Evolutionary conservation across 352 stramenopile species (phyloP), one percentile per base, ranked within the genome.

Genomic region (Phytophthora syringae): DNA sequence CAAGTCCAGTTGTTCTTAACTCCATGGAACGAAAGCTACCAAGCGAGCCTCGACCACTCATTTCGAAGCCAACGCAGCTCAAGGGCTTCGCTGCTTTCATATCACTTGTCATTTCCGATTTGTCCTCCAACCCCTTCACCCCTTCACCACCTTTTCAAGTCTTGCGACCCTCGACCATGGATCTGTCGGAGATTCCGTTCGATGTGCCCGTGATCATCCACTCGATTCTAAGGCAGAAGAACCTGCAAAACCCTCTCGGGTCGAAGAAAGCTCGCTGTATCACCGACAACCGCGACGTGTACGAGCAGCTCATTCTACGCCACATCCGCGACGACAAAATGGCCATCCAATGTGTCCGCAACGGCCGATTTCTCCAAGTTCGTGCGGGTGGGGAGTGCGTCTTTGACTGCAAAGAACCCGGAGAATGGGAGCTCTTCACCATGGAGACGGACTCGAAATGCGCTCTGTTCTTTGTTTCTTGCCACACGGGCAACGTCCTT

Each of bases 401-500:
- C 32, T 37, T 37, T 13, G 32, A n/a, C 32, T 10, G 11, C 16
- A n/a, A 37, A 13, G 32, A 37, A 36, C 28, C 28, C 7, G 32
- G 5, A 2, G 11, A 37, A 10, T 37, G 11, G 32, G 32, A 37
- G 32, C 12, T 37, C 32, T 37, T 37, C 12, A 37, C 10, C 32
- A n/a, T 37, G 11, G 32, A 37, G 32, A 37, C 32, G 11, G 32
- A 37, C 32, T 37, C 32, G 32, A 37, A 13, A 37, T 37, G 12
- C 11, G n/a, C n/a, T n/a, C 32, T 37, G 11, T 37, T n/a, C 32
- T 37, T 37, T 2, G 32, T 20, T 52, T 65, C 54, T 22, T 42
- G 32, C 13, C 30, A 44, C 24, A 53, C 32, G 4, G 40, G 54
- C 13, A 60, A 50, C 13, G 24, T 45, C 11, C 62, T 65, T 9